Base-by-base conservation (phyloP, 257 asterid genomes). In the Oldenlandia corymbosa region DNA sequence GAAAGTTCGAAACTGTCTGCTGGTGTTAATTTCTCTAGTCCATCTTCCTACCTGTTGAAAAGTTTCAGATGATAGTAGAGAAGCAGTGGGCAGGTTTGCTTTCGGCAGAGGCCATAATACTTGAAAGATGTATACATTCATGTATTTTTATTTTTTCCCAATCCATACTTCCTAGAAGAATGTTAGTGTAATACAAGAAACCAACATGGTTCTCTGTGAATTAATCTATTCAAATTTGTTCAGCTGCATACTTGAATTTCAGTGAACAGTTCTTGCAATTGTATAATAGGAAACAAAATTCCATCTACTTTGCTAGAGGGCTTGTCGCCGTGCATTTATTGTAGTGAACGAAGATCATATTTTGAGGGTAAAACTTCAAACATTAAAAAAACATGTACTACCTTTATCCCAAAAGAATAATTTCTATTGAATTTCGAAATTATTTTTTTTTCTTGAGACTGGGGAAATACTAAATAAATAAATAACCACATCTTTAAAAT, bases 21-120 rank as follows among this genome's bases (percentile, higher is more conserved):
- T 70, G 75, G 79, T 74, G 68, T 59, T 60, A 58, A 73, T 64
- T 70, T 59, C 72, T 64, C 86, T 43, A 85, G 86, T 75, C 86
- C 94, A 59, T 82, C 92, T 36, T 85, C 92, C 70, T 85, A 87
- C 76, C 79, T 90, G 67, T 69, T 85, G 80, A 90, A 85, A 78
- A 71, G 76, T 71, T 87, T 84, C 86, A 83, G 95, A 77, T 85
- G 85, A 73, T 23, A 14, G 16, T 10, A 53, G 20, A 16, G 54
- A n/a, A 61, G 64, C 31, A 7, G 59, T 43, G 55, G n/a, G 71
- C 66, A 37, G 54, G 58, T 58, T 27, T 53, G 59, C 67, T 42
- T 72, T 47, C 58, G 55, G 54, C 45, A 45, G 66, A 23, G 31
- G 24, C 13, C 47, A 20, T 10, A 39, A 60, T 56, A 11, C 7